Conservation (phyloP, 306 rosid genomes). For the Prunus campanulata region DNA sequence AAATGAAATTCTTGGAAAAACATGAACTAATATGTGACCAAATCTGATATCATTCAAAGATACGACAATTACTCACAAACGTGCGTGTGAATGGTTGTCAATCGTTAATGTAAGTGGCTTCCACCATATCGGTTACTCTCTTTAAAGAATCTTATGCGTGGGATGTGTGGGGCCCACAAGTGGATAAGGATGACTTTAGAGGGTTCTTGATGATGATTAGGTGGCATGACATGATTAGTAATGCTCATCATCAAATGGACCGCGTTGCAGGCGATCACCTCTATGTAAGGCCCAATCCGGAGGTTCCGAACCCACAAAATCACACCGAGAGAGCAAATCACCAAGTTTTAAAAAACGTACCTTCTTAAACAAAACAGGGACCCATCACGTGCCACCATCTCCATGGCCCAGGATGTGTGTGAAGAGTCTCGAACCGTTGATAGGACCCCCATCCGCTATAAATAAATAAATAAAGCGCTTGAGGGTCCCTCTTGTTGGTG, state of each 20-base stretch:
- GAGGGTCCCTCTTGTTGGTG: slow-evolving; percentile 49
- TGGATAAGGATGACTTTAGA: neutral
- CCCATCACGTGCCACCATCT: slow-evolving; percentile 30
- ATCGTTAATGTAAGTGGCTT: too few species aligned
- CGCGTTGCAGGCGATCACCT: neutral
- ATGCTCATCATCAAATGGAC: neutral
- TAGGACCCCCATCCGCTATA: neutral
- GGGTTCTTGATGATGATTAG: neutral
- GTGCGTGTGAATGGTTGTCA: too few species aligned
- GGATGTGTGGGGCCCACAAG: too few species aligned
- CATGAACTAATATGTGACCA: too few species aligned
- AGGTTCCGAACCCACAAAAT: neutral
- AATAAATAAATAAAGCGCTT: slow-evolving; percentile 24
- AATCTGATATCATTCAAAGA: too few species aligned
- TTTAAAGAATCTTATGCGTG: too few species aligned
- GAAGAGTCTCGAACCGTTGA: slow-evolving; percentile 33
- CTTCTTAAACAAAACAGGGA: too few species aligned
- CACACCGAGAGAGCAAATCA: too few species aligned
- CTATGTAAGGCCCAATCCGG: neutral
- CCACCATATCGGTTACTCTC: too few species aligned
- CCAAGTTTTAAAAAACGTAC: too few species aligned
- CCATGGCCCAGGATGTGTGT: neutral
- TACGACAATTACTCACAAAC: too few species aligned
- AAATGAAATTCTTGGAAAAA: neutral
- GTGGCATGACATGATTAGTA: neutral